Conservation (phyloP, 768 basidiomycete genomes). For the Pleurotus tuoliensis region DNA sequence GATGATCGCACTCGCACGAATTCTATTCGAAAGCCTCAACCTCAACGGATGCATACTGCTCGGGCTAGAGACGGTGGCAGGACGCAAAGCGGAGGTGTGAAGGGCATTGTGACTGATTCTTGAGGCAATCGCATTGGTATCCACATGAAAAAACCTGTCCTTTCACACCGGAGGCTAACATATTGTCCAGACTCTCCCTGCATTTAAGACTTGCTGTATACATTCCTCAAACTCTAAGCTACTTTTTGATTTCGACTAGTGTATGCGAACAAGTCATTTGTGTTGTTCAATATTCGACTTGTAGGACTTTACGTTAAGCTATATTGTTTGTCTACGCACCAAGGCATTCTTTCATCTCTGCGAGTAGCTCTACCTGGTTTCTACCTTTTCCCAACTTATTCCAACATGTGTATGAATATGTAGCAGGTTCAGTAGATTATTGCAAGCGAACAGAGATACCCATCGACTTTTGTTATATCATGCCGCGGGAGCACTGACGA, state of each 20-base stretch:
- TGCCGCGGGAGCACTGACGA: no score
- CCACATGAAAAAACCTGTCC: neutral
- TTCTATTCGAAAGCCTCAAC: constrained; percentile 13
- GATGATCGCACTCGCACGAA: constrained; percentile 2
- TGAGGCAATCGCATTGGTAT: constrained; percentile 6
- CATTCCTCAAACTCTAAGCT: neutral
- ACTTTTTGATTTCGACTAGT: neutral
- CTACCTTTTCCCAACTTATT: neutral
- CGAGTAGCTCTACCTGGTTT: no score
- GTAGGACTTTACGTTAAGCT: neutral
- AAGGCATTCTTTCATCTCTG: no score
- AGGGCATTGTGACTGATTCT: constrained; percentile 57
- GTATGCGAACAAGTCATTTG: neutral
- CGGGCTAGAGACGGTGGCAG: constrained; percentile 77
- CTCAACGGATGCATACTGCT: constrained; percentile 60
- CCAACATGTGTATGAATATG: constrained; percentile 2
- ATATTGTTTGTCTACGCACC: neutral
- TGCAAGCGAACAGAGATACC: constrained; percentile 4
- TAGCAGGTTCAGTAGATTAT: constrained; percentile 5
- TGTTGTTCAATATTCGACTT: neutral
- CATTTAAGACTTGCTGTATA: neutral
- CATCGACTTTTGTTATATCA: neutral
- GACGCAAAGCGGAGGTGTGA: constrained; percentile 85
- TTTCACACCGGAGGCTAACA: neutral
- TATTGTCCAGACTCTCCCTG: neutral